Base-by-base conservation (phyloP, 2,329 filamentous ascomycete genomes). In the Botryotinia globosa region DNA sequence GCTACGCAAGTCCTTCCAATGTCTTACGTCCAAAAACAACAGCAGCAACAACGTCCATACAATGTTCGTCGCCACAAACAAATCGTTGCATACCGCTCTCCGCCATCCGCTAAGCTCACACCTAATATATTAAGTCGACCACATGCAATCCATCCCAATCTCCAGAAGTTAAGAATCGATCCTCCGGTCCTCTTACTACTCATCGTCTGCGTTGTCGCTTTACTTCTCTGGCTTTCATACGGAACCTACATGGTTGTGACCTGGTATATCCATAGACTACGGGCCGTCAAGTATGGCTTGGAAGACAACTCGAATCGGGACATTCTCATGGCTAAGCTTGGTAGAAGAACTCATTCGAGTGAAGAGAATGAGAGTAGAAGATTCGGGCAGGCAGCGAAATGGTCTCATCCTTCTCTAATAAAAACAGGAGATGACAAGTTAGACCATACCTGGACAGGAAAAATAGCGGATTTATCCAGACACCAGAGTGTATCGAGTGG, bases 151-250 rank as follows among this genome's bases (percentile, higher is more conserved):
- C 48, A 67, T 32, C 65, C 65, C 34, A 67, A 56, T n/a, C 48
- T 42, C 12, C 65, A 56, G 42, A 67, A 67, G n/a, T 48, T 67
- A 32, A 67, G 65, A 42, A 67, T 67, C 10, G 65, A 67, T 37
- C n/a, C 48, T 25, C 65, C 65, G 1, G 37, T 67, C n/a, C 65
- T 67, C 9, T 18, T 67, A 8, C 3, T 67, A 42, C 65, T 67
- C 10, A 56, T 56, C 6, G 9, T 67, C 65, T 56, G 48, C 29
- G 42, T 67, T 25, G n/a, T 56, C 34, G 65, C 48, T 3, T 22
- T 67, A 25, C 48, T 56, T 12, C 65, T 67, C 20, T 67, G 65
- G 65, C 65, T 67, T 25, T 67, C 48, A 4, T 67, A 44, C 10
- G 65, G 48, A 29, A 14, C 32, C 8, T 67, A 67, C n/a, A 22